Conservation (phyloP, 805 yeast genomes). For the Kregervanrija fluxuum region DNA sequence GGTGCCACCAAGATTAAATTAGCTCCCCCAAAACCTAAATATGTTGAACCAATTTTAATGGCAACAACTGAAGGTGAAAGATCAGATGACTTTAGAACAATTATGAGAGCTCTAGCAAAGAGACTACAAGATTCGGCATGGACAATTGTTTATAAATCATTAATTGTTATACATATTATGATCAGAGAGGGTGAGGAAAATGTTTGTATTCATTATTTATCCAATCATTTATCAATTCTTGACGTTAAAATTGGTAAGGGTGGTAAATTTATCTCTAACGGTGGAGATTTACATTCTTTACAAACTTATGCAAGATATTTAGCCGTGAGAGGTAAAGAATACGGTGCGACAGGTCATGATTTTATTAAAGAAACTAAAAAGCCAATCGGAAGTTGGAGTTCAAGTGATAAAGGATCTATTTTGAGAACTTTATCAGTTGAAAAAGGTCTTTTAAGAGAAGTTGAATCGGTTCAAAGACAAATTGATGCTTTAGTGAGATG, state of each 20-base stretch:
- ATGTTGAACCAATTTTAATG: conserved; percentile 85
- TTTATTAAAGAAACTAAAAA: conserved; percentile 62
- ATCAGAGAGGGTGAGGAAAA: conserved; percentile 84
- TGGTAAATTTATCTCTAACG: conserved; percentile 27
- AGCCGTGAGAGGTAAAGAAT: conserved; percentile 61
- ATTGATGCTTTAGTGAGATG: conserved; percentile 70
- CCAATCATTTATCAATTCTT: conserved; percentile 55
- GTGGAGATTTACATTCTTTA: conserved; percentile 48
- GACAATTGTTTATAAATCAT: conserved; percentile 83
- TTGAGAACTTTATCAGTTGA: conserved; percentile 60
- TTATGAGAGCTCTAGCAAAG: conserved; percentile 54
- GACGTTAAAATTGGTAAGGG: conserved; percentile 30
- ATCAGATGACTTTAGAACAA: conserved; percentile 52
- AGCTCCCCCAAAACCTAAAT: conserved; percentile 98
- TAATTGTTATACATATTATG: conserved; percentile 83
- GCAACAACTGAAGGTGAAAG: conserved; percentile 48
- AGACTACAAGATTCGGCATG: conserved; percentile 78
- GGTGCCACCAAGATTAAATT: conserved; percentile 70
- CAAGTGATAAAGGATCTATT: conserved; percentile 46
- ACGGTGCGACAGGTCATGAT: conserved; percentile 55
- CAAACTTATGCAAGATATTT: conserved; percentile 69
- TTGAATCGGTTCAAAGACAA: conserved; percentile 78
- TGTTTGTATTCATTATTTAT: conserved; percentile 61
- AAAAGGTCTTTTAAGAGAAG: conserved; percentile 76
- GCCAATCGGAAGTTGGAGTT: conserved; percentile 25